A percentile compares a stretch with the other conserved stretches of the same genome.
Conservation (phyloP, 176 grass and related monocot species). For the Echinochloa phyllopogon region DNA sequence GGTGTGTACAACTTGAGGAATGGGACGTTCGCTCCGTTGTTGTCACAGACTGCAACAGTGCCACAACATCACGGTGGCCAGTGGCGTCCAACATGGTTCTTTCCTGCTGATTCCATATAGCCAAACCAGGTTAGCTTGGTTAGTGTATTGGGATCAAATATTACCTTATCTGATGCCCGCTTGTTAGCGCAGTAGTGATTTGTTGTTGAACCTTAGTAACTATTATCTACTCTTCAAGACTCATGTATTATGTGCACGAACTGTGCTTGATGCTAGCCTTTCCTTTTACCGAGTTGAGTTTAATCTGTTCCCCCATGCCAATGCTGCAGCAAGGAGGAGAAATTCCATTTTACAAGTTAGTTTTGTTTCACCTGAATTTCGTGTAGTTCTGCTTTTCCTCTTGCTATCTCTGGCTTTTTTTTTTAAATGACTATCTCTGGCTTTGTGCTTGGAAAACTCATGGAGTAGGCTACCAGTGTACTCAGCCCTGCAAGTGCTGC, state of each 20-base stretch:
- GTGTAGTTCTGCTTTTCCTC: too few relatives aligned
- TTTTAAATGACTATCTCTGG: too few relatives aligned
- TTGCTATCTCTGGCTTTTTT: too few relatives aligned
- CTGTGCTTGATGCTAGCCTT: neutral
- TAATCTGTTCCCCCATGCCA: neutral
- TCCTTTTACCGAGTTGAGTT: neutral
- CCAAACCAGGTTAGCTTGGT: neutral
- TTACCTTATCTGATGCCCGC: neutral
- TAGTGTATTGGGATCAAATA: neutral
- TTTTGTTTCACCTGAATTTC: neutral
- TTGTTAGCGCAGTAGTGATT: neutral
- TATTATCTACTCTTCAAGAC: neutral
- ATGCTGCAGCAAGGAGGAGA: too few relatives aligned
- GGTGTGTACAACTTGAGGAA: slow-evolving; percentile 14
- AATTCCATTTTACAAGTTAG: too few relatives aligned
- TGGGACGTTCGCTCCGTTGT: neutral
- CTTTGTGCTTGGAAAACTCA: too few relatives aligned
- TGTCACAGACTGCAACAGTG: neutral
- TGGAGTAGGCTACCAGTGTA: too few relatives aligned
- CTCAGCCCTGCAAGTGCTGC: neutral
- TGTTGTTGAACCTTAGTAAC: neutral
- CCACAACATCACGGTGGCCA: neutral
- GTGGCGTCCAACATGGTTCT: neutral
- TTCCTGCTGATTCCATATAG: neutral
- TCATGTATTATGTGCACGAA: neutral